Evolutionary conservation across 352 stramenopile species (phyloP), one percentile per base, ranked within the genome.

Genomic region (Globisporangium apiculatum): DNA sequence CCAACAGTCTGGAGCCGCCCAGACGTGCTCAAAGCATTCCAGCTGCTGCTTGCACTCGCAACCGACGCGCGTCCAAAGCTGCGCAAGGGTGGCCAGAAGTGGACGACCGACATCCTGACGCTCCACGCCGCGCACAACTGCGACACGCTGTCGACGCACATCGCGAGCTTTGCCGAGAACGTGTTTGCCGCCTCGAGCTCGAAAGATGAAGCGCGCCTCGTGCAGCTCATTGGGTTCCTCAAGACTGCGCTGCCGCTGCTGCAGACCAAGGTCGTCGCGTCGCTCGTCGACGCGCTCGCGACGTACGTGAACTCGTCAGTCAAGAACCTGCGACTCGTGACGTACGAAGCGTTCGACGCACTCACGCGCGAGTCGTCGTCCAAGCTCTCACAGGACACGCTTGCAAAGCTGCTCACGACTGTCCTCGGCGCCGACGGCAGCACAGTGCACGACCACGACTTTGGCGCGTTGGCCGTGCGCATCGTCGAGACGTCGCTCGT

Each of bases 151-250:
- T 93, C 86, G 12, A 95, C 81, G 35, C 86, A 95, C 68, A 92
- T 93, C 48, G 86, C 86, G 35, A 89, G 80, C 66, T 95, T 95
- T 61, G 75, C 76, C 4, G 81, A 91, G 67, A 93, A 93, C 61
- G 82, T 93, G 14, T 80, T 95, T 12, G 69, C 78, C 7, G 69
- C 73, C 17, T 74, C 72, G 4, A 79, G 75, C 42, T 68, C 68
- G 41, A 93, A 93, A 60, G 82, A 92, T 54, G 80, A 90, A 36
- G 72, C 85, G 55, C 67, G 75, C 1, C 72, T 94, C 14, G 75
- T 95, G 58, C 72, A 85, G 63, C 76, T 94, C 55, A 75, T 94
- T 35, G 80, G 75, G 4, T 94, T 94, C 56, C 73, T 94, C 47
- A 91, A 91, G 69, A 57, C 75, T 17, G 80, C 76, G 43, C 67